phyloP scores from a whole-genome alignment of 257 asterid genomes.

The Solanum neorickii region DNA sequence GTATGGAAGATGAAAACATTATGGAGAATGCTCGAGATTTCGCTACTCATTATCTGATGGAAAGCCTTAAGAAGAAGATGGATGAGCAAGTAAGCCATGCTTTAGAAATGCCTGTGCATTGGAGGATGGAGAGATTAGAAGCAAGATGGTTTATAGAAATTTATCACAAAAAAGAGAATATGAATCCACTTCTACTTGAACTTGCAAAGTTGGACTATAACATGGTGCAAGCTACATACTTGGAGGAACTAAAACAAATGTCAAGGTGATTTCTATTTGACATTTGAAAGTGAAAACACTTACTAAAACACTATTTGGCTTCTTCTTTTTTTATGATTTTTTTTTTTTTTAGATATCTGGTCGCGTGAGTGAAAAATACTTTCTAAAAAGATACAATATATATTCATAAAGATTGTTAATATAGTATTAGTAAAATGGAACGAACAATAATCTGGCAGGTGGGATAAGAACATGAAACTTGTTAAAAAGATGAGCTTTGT shows the following conservation, averaged over 20 bases:
- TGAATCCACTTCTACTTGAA: slow-evolving; percentile 14
- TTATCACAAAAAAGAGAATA: not conserved
- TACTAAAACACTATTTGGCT: not conserved
- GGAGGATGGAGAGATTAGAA: slow-evolving; percentile 18
- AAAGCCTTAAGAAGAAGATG: not conserved
- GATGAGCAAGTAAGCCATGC: slow-evolving; percentile 12
- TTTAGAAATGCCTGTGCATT: slow-evolving; percentile 19
- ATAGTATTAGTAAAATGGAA: not conserved
- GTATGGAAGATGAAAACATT: slow-evolving; percentile 15
- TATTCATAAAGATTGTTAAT: too few relatives aligned
- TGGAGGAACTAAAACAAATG: slow-evolving; percentile 19
- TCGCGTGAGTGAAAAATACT: not conserved
- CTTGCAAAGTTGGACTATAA: slow-evolving; percentile 30
- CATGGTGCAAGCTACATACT: slow-evolving; percentile 12
- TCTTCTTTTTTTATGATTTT: not conserved
- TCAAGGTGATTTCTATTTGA: not conserved
- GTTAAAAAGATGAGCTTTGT: slow-evolving; percentile 12
- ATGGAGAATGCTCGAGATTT: slow-evolving; percentile 11
- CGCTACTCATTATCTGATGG: not conserved
- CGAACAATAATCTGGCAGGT: slow-evolving; percentile 1
- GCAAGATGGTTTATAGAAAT: slow-evolving; percentile 16
- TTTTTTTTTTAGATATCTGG: not conserved
- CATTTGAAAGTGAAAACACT: not conserved
- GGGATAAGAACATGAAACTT: slow-evolving; percentile 9
- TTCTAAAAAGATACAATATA: not conserved